These are phyloP conservation scores for Xylariaceae sp. DNA, from an alignment of 2,329 filamentous ascomycete species.

Conservation along the genomic window DNA sequence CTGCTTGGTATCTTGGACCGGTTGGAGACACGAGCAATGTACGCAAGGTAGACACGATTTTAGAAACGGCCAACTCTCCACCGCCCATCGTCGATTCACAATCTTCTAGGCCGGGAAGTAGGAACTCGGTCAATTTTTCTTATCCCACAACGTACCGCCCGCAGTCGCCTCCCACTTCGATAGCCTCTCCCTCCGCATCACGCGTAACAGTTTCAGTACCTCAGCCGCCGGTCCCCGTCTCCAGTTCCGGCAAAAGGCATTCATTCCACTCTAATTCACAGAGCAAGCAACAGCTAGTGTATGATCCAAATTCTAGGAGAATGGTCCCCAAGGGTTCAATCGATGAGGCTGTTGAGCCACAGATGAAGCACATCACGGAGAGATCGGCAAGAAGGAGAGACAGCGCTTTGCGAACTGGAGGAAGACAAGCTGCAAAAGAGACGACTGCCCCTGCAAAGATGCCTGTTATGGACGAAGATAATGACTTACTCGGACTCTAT, in stretches of 20 bases:
- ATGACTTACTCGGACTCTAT: conserved; percentile 17
- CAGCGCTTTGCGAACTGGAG: conserved; percentile 34
- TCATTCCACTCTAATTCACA: conserved; percentile 18
- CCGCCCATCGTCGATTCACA: conserved; percentile 26
- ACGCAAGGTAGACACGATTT: conserved; percentile 40
- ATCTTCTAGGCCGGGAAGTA: conserved; percentile 43
- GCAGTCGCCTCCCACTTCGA: conserved; percentile 37
- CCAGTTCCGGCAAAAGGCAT: conserved; percentile 23
- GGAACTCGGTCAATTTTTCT: conserved; percentile 53
- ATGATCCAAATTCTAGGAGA: conserved; percentile 61
- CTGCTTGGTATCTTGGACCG: conserved; percentile 47
- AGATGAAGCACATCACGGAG: conserved; percentile 37
- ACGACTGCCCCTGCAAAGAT: conserved; percentile 49
- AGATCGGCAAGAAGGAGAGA: conserved; percentile 38
- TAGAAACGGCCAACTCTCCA: conserved; percentile 35
- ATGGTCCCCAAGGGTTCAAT: conserved; percentile 45
- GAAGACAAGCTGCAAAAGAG: conserved; percentile 46
- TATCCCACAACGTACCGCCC: conserved; percentile 45
- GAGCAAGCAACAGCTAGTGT: conserved; percentile 42
- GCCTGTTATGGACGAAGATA: conserved; percentile 38
- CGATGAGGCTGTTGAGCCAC: conserved; percentile 38
- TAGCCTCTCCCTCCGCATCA: conserved; percentile 22
- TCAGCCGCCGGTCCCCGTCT: conserved; percentile 18
- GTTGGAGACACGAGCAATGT: conserved; percentile 42
- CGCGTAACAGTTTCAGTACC: conserved; percentile 17